Conservation (phyloP, 768 basidiomycete species). For the Phanerochaete sordida region DNA sequence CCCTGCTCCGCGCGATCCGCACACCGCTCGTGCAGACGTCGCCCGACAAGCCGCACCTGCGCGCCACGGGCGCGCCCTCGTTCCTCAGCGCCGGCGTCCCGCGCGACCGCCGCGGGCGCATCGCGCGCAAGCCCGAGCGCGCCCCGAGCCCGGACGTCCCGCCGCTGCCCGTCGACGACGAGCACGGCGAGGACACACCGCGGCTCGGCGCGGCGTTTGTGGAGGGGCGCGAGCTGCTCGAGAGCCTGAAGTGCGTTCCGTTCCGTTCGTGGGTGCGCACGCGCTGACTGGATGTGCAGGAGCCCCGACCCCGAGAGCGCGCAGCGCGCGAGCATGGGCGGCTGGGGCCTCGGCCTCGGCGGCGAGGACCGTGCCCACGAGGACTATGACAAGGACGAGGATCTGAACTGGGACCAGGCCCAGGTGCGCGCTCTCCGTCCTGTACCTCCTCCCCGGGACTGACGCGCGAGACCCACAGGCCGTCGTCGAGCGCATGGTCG, state of each 20-base stretch:
- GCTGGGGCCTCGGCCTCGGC: constrained; percentile 71
- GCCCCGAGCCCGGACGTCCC: not conserved
- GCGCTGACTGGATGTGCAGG: constrained; percentile 26
- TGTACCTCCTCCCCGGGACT: no score
- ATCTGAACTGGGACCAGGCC: constrained; percentile 66
- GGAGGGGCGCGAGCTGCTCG: constrained; percentile 52
- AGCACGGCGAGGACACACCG: constrained; percentile 53
- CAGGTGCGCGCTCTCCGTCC: constrained; percentile 40
- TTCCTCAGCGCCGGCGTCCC: constrained; percentile 74
- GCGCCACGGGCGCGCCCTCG: constrained; percentile 41
- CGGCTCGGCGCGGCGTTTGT: constrained; percentile 33
- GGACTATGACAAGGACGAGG: constrained; percentile 56
- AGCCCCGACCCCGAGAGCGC: constrained; percentile 48
- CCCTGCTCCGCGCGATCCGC: constrained; percentile 62
- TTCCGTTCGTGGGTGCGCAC: constrained; percentile 6
- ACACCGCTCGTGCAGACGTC: constrained; percentile 34
- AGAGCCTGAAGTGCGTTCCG: constrained; percentile 42
- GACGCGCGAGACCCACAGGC: constrained; percentile 15
- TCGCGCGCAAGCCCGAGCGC: constrained; percentile 45
- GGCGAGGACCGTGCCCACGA: constrained; percentile 44
- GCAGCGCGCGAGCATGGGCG: constrained; percentile 51
- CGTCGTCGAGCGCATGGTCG: constrained; percentile 30
- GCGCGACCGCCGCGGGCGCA: constrained; percentile 74
- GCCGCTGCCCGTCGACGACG: constrained; percentile 28
- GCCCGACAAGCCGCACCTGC: constrained; percentile 15